Conservation (phyloP, 345 rosid genomes). For the Euclidium syriacum region DNA sequence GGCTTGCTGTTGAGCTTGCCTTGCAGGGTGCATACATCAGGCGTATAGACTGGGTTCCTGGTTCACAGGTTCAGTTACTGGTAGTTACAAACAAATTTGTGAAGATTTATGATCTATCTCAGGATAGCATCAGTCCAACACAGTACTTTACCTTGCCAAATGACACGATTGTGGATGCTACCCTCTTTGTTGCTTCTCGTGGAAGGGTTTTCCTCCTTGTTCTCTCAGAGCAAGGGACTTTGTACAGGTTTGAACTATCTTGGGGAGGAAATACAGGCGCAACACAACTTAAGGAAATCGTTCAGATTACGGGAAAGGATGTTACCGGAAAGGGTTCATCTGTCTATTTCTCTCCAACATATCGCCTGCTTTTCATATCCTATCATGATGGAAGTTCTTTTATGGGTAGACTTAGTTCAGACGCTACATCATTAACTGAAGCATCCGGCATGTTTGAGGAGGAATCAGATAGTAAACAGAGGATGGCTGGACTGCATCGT, state of each 20-base stretch:
- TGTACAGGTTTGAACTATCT: constrained; percentile 75
- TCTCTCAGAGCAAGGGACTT: constrained; percentile 75
- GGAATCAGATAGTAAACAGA: constrained; percentile 65
- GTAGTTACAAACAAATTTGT: constrained; percentile 87
- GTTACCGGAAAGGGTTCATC: constrained; percentile 75
- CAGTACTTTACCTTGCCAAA: constrained; percentile 84
- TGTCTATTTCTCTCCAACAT: constrained; percentile 70
- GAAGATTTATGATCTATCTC: constrained; percentile 92
- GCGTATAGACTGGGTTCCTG: constrained; percentile 90
- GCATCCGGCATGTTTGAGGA: constrained; percentile 68
- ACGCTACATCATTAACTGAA: constrained; percentile 62
- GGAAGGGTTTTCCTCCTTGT: constrained; percentile 80
- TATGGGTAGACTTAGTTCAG: constrained; percentile 64
- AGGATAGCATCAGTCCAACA: constrained; percentile 91
- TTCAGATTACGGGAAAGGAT: constrained; percentile 58
- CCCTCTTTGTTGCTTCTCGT: constrained; percentile 72
- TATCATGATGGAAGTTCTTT: constrained; percentile 85
- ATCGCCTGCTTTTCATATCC: constrained; percentile 72
- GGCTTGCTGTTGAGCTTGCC: constrained; percentile 96
- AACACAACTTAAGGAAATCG: constrained; percentile 71
- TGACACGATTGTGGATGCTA: constrained; percentile 83
- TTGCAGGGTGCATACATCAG: constrained; percentile 91
- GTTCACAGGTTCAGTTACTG: constrained; percentile 90
- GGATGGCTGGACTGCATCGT: constrained; percentile 78
- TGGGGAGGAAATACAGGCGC: constrained; percentile 77